Evolutionary conservation across 768 basidiomycete genomes (phyloP).

Genomic region (Hygrophoropsis aurantiaca): DNA sequence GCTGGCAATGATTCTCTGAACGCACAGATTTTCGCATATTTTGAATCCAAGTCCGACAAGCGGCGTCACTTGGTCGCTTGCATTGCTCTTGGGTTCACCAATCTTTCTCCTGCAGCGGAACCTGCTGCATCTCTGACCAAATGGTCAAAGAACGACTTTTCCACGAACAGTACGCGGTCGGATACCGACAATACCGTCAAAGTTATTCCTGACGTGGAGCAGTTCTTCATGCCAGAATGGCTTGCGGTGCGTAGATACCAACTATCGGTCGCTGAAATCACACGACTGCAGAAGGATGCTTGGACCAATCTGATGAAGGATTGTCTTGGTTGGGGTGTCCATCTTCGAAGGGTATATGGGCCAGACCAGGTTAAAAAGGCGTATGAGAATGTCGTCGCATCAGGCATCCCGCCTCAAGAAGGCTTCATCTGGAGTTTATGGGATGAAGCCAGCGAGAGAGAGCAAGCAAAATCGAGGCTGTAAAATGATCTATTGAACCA

Average conservation of each 20-base stretch:
- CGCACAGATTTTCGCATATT: constrained; percentile 39
- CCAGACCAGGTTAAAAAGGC: constrained; percentile 45
- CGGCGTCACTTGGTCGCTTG: constrained; percentile 36
- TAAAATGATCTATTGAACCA: background rate
- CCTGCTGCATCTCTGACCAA: constrained; percentile 27
- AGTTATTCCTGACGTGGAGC: constrained; percentile 33
- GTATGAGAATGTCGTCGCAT: constrained; percentile 45
- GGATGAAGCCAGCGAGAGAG: constrained; percentile 38
- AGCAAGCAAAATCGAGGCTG: constrained; percentile 1
- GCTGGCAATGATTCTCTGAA: constrained; percentile 59
- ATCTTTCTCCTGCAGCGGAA: constrained; percentile 45
- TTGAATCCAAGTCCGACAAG: constrained; percentile 37
- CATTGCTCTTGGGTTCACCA: constrained; percentile 57
- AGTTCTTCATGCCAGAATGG: constrained; percentile 75
- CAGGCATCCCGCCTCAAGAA: constrained; percentile 51
- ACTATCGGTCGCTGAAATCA: constrained; percentile 47
- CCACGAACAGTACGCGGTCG: constrained; percentile 1
- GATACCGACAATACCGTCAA: background rate
- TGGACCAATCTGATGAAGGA: constrained; percentile 64
- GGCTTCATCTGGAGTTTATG: constrained; percentile 70
- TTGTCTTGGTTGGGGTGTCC: constrained; percentile 51
- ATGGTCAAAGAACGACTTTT: constrained; percentile 41
- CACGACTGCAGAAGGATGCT: constrained; percentile 48
- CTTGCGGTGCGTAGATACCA: constrained; percentile 52
- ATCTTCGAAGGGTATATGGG: constrained; percentile 48